Percentiles rank a stretch among this genome's conserved stretches.
Conservation (phyloP, 2,329 filamentous ascomycete species). For the Pseudogymnoascus sp. region DNA sequence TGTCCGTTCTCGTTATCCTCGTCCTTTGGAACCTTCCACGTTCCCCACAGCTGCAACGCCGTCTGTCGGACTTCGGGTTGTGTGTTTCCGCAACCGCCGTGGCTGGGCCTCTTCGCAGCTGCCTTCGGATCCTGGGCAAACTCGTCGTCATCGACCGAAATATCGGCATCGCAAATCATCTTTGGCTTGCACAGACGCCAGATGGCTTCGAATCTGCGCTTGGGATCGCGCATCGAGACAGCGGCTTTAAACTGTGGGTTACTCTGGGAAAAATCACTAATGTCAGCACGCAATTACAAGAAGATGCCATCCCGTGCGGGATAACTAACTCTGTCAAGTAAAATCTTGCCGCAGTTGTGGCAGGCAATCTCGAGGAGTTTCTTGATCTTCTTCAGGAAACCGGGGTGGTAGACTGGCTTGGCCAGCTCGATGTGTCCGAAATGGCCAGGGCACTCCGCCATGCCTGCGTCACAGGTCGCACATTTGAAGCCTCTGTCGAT, state of each 20-base stretch:
- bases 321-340: constrained; percentile 95
- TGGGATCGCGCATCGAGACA: constrained; percentile 80
- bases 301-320: constrained; percentile 50
- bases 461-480: constrained; percentile 91
- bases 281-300: constrained; percentile 55
- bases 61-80: constrained; percentile 85
- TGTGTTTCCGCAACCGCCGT: constrained; percentile 89
- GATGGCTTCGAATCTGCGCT: constrained; percentile 86
- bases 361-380: constrained; percentile 98
- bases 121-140: constrained; percentile 55
- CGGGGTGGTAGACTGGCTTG: constrained; percentile 88
- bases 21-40: constrained; percentile 64
- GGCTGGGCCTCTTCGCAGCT: constrained; percentile 47
- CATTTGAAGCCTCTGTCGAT: constrained; percentile 95
- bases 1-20: constrained; percentile 62
- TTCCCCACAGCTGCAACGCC: constrained; percentile 74
- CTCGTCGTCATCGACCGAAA: constrained; percentile 60
- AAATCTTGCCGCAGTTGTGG: constrained; percentile 96
- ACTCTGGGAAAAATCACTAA: constrained; percentile 52
- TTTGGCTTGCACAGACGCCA: constrained; percentile 91
- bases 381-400: constrained; percentile 98
- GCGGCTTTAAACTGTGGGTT: constrained; percentile 79
- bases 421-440: constrained; percentile 98
- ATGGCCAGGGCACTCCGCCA: constrained; percentile 93
- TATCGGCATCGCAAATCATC: constrained; percentile 73